Percentiles rank a stretch among this genome's conserved stretches.
Conservation (phyloP, 2,329 filamentous ascomycete species). For the Seiridium cupressi region DNA sequence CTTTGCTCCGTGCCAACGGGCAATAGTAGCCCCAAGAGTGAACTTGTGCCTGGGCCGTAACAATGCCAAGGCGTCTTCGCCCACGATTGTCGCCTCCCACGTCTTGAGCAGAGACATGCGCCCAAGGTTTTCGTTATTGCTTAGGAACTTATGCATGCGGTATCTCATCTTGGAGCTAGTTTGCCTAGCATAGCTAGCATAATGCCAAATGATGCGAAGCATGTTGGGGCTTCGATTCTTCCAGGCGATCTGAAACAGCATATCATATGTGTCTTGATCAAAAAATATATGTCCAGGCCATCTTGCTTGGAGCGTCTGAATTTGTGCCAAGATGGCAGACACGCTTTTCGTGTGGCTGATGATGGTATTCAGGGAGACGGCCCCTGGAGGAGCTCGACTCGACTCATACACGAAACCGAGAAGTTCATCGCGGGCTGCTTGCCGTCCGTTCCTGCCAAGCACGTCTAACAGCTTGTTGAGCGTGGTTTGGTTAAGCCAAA, state of each 20-base stretch:
- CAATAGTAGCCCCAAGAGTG: constrained; percentile 7
- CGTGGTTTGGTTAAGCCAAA: constrained; percentile 24
- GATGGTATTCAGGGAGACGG: constrained; percentile 26
- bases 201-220: constrained; percentile 28
- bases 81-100: constrained; percentile 26
- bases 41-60: constrained; percentile 6
- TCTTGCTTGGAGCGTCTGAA: constrained; percentile 13
- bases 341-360: constrained; percentile 20
- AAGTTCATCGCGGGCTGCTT: constrained; percentile 17
- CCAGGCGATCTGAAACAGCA: constrained; percentile 24
- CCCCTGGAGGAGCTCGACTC: constrained; percentile 12
- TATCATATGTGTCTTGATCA: constrained; percentile 21
- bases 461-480: constrained; percentile 26
- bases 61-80: constrained; percentile 17
- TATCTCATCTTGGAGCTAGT: constrained; percentile 18
- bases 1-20: constrained; percentile 13
- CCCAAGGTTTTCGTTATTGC: not conserved
- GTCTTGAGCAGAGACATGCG: constrained; percentile 16
- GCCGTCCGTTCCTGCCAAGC: constrained; percentile 16
- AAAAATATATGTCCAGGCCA: constrained; percentile 14
- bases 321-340: constrained; percentile 9
- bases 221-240: constrained; percentile 23
- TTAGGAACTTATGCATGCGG: constrained; percentile 17
- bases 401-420: constrained; percentile 12
- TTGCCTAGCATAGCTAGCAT: constrained; percentile 15